Evolutionary conservation across 352 stramenopile genomes (phyloP), one percentile per base, ranked within the genome.

Genomic region (Elongisporangium senticosum): DNA sequence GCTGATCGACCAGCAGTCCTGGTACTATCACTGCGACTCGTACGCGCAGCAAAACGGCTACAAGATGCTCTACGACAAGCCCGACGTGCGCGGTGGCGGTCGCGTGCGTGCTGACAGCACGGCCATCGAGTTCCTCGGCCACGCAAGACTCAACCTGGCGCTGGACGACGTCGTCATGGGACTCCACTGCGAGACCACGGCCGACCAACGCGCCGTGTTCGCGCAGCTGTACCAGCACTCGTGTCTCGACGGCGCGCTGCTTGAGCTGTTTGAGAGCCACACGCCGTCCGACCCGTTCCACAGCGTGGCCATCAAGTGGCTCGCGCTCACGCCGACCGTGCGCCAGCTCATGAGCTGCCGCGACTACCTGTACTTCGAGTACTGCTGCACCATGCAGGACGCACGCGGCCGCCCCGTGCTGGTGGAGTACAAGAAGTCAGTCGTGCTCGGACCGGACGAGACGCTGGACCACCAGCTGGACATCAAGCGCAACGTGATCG

Each of bases 281-380:
- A 86, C 77, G 23, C 60, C 79, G 3, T 67, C 79, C 5, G 82
- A 91, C 28, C 82, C 82, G 51, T 91, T 89, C 65, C 87, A 77
- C 77, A 89, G 86, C 61, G 21, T 91, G 19, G 79, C 79, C 4
- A 69, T 91, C 49, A 88, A 89, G 69, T 91, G 82, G 82, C 40
- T 85, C 53, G 82, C 78, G 15, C 23, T 89, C 51, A 73, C 74
- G 52, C 86, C 82, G 19, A 79, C 82, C 3, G 70, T 87, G 37
- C 75, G 81, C 37, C 68, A 70, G 52, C 67, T 91, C 33, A 66
- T 88, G 49, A 72, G 77, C 40, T 79, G 74, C 62, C 77, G 82
- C 7, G 82, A 91, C 59, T 87, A 88, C 55, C 75, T 88, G 6
- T 82, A 77, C 56, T 66, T 91, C 17, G 82, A 91, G 53, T 43